A percentile compares a stretch with the other conserved stretches of the same genome.
Evolutionary conservation across 805 yeast genomes (phyloP).

Genomic region (Lipomyces kockii): DNA sequence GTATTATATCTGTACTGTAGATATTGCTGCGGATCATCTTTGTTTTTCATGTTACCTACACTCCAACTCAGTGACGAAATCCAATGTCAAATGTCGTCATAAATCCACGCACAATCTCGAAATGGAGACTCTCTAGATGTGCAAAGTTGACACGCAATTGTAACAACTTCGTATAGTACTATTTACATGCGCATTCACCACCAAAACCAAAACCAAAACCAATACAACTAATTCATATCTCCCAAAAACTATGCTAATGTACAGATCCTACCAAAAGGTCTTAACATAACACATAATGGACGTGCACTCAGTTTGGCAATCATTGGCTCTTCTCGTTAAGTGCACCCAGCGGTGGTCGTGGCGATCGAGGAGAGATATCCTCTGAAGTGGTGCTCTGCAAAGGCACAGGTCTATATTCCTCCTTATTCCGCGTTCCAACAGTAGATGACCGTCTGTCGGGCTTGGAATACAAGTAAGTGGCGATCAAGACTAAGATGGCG

Average conservation of each 20-base stretch:
- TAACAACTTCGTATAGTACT: not conserved
- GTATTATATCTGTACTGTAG: not conserved
- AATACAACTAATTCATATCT: not conserved
- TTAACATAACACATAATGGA: not conserved
- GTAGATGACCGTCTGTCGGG: slow-evolving; percentile 29
- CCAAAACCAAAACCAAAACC: not conserved
- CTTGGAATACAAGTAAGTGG: slow-evolving; percentile 48
- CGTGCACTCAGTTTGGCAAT: not conserved
- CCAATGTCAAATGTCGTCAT: not conserved
- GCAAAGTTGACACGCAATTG: not conserved
- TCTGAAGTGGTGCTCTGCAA: slow-evolving; percentile 29
- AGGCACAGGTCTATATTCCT: slow-evolving; percentile 28
- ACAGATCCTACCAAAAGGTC: not conserved
- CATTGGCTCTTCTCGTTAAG: slow-evolving; percentile 1
- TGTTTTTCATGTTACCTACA: not conserved
- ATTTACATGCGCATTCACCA: not conserved
- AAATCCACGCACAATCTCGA: not conserved
- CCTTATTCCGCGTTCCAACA: not conserved
- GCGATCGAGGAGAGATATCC: slow-evolving; percentile 15
- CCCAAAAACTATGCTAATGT: not conserved
- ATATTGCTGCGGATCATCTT: not conserved
- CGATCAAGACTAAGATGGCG: slow-evolving; percentile 45
- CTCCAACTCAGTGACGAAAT: not conserved
- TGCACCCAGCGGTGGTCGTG: slow-evolving; percentile 7
- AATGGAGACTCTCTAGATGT: too few relatives aligned